These are phyloP conservation scores for Kernera saxatilis DNA, from an alignment of 345 rosid genomes.

Conservation along the genomic window DNA sequence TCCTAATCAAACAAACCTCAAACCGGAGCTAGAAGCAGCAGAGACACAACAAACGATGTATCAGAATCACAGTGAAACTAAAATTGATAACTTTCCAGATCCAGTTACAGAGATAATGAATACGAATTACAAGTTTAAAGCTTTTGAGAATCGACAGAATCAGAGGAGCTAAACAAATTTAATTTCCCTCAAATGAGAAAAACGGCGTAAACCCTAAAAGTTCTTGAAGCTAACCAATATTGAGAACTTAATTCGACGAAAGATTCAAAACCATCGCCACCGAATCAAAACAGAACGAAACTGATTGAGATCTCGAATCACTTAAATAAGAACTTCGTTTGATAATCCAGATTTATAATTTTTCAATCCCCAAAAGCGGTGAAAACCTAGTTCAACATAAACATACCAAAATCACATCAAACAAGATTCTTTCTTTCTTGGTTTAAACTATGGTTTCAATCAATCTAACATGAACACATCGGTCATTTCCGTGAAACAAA, in stretches of 20 bases:
- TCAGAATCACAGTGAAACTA: not conserved
- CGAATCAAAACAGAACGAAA: not conserved
- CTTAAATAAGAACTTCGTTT: not conserved
- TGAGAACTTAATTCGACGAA: not conserved
- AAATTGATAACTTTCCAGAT: not conserved
- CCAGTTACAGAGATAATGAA: not conserved
- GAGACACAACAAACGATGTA: not conserved
- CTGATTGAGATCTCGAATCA: conserved; percentile 5
- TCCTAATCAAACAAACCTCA: not conserved
- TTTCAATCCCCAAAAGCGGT: not conserved
- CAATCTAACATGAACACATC: conserved; percentile 20
- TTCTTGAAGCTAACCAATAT: not conserved
- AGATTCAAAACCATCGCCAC: not conserved
- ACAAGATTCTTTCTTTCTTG: not conserved
- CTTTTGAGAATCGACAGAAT: not conserved
- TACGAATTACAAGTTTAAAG: not conserved
- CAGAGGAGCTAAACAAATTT: not conserved
- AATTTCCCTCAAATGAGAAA: not conserved
- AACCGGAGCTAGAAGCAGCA: not conserved
- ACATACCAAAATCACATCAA: not conserved
- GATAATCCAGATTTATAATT: not conserved
- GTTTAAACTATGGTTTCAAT: not conserved
- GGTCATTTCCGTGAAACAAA: conserved; percentile 1
- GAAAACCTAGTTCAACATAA: conserved; percentile 14
- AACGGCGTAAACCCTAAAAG: conserved; percentile 17